Evolutionary conservation across 2,329 filamentous ascomycete species (phyloP).

Genomic region (Diaporthe amygdali): DNA sequence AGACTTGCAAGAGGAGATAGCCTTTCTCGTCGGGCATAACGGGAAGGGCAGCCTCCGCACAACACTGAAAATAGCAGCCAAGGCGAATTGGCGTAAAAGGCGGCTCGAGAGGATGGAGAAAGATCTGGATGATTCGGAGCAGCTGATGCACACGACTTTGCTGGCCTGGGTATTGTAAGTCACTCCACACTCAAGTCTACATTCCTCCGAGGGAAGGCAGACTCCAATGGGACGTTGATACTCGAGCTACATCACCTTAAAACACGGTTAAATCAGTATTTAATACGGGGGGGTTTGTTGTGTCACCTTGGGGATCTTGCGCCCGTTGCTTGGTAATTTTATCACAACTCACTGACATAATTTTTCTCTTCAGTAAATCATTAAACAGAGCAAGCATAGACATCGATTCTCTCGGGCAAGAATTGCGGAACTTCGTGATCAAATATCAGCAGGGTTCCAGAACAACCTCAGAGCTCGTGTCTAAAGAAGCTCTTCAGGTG

Average conservation of each 20-base stretch:
- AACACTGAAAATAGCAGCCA: neutral
- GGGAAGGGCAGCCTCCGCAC: neutral
- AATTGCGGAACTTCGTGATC: neutral
- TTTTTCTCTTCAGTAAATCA: neutral
- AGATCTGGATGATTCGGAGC: neutral
- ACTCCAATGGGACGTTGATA: too few species aligned
- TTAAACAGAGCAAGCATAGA: neutral
- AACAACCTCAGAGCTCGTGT: neutral
- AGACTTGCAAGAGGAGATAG: neutral
- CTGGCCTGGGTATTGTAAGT: neutral
- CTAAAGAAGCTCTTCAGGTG: neutral
- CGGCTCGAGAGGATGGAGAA: neutral
- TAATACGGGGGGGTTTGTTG: neutral
- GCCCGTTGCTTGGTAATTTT: neutral
- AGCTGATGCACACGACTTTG: neutral
- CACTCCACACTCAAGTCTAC: rapidly evolving
- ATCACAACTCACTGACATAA: neutral
- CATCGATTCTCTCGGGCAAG: neutral
- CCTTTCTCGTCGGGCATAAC: neutral
- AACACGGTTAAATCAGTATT: too few species aligned
- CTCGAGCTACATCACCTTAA: too few species aligned
- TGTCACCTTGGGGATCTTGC: too few species aligned
- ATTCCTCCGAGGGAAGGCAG: too few species aligned
- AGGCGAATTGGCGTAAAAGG: neutral
- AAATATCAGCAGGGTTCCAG: neutral